phyloP scores from a whole-genome alignment of 2,329 filamentous ascomycete genomes.

The Rhinocladiella mackenziei region DNA sequence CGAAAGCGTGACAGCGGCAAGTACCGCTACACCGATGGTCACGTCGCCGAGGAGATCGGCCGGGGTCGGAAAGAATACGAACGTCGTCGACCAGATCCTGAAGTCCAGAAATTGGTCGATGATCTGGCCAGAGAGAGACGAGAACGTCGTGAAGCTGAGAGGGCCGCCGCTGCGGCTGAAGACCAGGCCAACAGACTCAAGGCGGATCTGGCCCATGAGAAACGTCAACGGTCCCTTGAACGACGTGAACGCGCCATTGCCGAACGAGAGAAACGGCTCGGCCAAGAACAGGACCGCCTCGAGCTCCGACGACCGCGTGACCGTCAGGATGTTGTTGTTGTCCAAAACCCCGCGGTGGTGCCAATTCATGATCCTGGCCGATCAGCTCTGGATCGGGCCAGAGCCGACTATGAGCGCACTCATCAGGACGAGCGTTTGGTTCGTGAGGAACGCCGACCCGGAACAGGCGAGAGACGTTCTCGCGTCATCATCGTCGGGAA shows the following conservation, averaged over 20 bases:
- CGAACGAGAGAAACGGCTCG: slow-evolving; percentile 12
- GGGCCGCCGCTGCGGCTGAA: slow-evolving; percentile 8
- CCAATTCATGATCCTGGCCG: slow-evolving; percentile 1
- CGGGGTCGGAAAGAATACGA: slow-evolving; percentile 13
- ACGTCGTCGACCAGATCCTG: slow-evolving; percentile 16
- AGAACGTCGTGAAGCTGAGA: slow-evolving; percentile 22
- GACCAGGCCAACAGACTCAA: slow-evolving; percentile 12
- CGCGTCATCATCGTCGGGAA: slow-evolving; percentile 18
- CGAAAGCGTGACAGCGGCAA: slow-evolving; percentile 21
- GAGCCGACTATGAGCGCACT: slow-evolving; percentile 15
- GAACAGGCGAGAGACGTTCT: slow-evolving; percentile 9
- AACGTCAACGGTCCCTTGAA: slow-evolving; percentile 16
- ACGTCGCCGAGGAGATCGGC: slow-evolving; percentile 2
- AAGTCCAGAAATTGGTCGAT: slow-evolving; percentile 13
- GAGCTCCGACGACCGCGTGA: slow-evolving; percentile 12
- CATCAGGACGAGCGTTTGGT: not conserved
- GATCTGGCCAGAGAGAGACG: slow-evolving; percentile 15
- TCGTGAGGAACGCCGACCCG: slow-evolving; percentile 10
- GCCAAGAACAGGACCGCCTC: slow-evolving; percentile 10
- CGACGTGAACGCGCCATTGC: slow-evolving; percentile 15
- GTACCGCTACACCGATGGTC: slow-evolving; percentile 11
- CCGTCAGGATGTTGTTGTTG: slow-evolving; percentile 19
- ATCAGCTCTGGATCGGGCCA: slow-evolving; percentile 21
- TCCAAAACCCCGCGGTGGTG: slow-evolving; percentile 12
- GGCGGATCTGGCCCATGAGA: slow-evolving; percentile 18